Conservation (phyloP, 352 stramenopile genomes). For the Globisporangium heterothallicum region DNA sequence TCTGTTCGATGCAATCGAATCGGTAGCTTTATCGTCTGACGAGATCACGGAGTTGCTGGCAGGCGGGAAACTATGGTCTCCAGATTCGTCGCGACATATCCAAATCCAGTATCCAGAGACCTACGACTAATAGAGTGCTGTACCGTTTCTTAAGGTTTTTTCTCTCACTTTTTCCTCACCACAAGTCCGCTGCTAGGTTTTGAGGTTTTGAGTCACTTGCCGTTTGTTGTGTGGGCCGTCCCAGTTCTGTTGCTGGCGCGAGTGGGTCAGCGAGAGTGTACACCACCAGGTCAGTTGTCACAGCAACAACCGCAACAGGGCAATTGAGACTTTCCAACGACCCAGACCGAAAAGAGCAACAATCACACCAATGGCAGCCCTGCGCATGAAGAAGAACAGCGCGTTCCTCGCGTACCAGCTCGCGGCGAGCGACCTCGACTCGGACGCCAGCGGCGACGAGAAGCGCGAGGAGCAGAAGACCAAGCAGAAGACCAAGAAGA, state of each 20-base stretch:
- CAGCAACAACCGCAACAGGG: not conserved
- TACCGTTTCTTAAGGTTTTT: conserved; percentile 1
- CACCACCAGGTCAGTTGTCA: conserved; percentile 1
- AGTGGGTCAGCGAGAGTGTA: not conserved
- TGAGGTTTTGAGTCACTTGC: not conserved
- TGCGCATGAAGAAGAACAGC: conserved; percentile 44
- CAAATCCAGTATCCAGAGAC: conserved; percentile 70
- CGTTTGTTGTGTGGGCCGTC: not conserved
- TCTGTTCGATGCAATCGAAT: conserved; percentile 62
- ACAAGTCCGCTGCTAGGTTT: too few species aligned
- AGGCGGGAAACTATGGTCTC: conserved; percentile 71
- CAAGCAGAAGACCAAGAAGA: conserved; percentile 72
- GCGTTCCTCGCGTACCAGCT: conserved; percentile 64
- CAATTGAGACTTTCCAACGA: not conserved
- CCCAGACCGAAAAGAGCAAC: not conserved
- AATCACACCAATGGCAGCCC: conserved; percentile 1
- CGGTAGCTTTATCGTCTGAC: conserved; percentile 55
- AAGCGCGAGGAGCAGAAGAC: conserved; percentile 40
- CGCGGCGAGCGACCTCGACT: conserved; percentile 31
- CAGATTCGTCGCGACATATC: conserved; percentile 53
- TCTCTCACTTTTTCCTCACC: conserved; percentile 12
- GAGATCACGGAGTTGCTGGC: conserved; percentile 69
- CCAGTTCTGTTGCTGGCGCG: too few species aligned
- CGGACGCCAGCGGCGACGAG: conserved; percentile 55
- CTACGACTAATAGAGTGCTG: conserved; percentile 45